Percentiles rank a stretch among this genome's conserved stretches.
Conservation (phyloP, 2,329 filamentous ascomycete species). For the Erysiphe pulchra region DNA sequence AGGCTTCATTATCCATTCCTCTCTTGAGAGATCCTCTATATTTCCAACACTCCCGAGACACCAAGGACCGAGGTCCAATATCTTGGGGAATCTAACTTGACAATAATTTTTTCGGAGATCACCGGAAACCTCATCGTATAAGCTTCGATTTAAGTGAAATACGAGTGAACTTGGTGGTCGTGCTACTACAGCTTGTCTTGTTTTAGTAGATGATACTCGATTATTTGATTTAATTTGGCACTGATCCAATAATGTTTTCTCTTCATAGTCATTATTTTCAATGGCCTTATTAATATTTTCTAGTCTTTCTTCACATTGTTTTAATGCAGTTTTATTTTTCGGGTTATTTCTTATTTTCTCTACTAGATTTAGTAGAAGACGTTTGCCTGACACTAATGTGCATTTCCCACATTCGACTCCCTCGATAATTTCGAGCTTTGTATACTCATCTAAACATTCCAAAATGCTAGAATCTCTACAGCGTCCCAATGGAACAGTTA, state of each 20-base stretch:
- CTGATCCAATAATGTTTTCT: conserved; percentile 32
- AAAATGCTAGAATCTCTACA: conserved; percentile 41
- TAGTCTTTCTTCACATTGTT: conserved; percentile 26
- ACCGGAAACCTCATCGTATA: conserved; percentile 67
- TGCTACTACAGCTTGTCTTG: conserved; percentile 67
- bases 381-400: conserved; percentile 38
- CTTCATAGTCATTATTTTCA: conserved; percentile 57
- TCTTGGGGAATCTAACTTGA: conserved; percentile 47
- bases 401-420: conserved; percentile 84
- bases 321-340: conserved; percentile 5
- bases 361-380: conserved; percentile 22
- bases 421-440: conserved; percentile 59
- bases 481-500: conserved; percentile 58
- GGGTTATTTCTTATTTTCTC: conserved; percentile 15
- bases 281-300: conserved; percentile 42
- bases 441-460: conserved; percentile 64
- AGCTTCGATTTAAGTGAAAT: conserved; percentile 74
- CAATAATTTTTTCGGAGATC: conserved; percentile 64
- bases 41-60: conserved; percentile 35
- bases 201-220: conserved; percentile 57
- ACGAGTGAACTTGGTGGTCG: conserved; percentile 57
- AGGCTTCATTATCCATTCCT: conserved; percentile 47
- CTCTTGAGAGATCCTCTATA: conserved; percentile 16
- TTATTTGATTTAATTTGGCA: conserved; percentile 42
- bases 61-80: conserved; percentile 61